phyloP scores from a whole-genome alignment of 2,329 filamentous ascomycete species.

The Chaetomium sp. region DNA sequence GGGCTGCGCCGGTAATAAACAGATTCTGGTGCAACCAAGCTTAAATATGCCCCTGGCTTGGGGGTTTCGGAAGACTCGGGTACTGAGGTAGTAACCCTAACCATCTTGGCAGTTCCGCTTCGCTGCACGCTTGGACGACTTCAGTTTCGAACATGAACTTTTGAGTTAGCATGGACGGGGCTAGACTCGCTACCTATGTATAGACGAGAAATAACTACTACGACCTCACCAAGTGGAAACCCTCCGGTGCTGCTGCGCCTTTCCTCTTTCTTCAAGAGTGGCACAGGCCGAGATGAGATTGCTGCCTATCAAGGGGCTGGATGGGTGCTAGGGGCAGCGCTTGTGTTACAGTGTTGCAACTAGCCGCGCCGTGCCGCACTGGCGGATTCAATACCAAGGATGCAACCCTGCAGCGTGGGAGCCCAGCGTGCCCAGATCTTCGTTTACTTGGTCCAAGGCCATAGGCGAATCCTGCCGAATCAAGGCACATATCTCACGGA shows the following conservation, averaged over 20 bases:
- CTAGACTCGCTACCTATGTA: neutral
- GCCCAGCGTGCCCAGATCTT: neutral
- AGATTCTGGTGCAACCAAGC: neutral
- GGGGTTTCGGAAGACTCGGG: neutral
- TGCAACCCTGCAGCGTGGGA: neutral
- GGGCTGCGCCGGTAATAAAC: neutral
- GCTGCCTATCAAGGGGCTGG: slow-evolving; percentile 2
- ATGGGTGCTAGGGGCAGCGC: neutral
- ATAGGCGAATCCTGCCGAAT: neutral
- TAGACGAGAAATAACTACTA: neutral
- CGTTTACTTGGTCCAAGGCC: neutral
- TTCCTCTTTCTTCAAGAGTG: neutral
- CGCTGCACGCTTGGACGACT: neutral
- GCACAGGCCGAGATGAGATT: neutral
- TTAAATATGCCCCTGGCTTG: neutral
- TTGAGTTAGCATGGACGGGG: neutral
- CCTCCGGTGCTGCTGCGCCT: slow-evolving; percentile 1
- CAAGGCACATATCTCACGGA: neutral
- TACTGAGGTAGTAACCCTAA: too few species aligned
- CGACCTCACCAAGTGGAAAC: neutral
- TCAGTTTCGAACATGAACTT: neutral
- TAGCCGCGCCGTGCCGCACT: neutral
- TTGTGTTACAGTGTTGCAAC: neutral
- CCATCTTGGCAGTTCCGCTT: neutral
- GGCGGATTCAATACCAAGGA: neutral